A percentile compares a stretch with the other conserved stretches of the same genome.
These are phyloP conservation scores for Ganoderma sinense DNA, from an alignment of 1,284 basidiomycete species.

Conservation along the genomic window DNA sequence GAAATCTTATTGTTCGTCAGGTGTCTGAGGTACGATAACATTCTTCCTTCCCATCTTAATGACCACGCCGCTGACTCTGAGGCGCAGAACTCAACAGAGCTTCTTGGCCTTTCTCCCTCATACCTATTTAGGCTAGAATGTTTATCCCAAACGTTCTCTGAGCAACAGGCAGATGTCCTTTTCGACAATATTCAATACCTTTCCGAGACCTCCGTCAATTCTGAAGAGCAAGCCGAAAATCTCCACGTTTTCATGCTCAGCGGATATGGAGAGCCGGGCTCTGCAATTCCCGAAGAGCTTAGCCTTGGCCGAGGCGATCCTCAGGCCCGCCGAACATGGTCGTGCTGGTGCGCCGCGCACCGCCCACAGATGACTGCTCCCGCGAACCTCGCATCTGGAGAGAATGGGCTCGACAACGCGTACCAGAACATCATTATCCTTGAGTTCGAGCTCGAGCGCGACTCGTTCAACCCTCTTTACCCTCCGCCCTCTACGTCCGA, in stretches of 20 bases:
- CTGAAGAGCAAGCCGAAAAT: conserved; percentile 59
- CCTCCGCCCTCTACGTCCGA: conserved; percentile 40
- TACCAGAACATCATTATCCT: conserved; percentile 62
- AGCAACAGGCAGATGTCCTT: conserved; percentile 74
- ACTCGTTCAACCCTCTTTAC: conserved; percentile 79
- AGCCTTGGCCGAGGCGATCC: conserved; percentile 38
- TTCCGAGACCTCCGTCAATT: conserved; percentile 55
- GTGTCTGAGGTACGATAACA: conserved; percentile 75
- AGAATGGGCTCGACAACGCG: conserved; percentile 17
- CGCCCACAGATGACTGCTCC: conserved; percentile 50
- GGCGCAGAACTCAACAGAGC: conserved; percentile 66
- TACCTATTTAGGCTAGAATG: conserved; percentile 83
- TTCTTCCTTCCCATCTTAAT: not conserved
- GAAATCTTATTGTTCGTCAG: conserved; percentile 73
- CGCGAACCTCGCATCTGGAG: conserved; percentile 24
- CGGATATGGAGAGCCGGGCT: conserved; percentile 75
- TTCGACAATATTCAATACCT: conserved; percentile 84
- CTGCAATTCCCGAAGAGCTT: conserved; percentile 44
- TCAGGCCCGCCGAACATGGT: conserved; percentile 66
- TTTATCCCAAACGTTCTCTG: conserved; percentile 78
- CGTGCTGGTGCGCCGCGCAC: conserved; percentile 87
- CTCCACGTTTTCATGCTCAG: conserved; percentile 78
- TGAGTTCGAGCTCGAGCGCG: conserved; percentile 86
- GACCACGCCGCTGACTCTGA: not conserved
- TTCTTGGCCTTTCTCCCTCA: conserved; percentile 80